These are phyloP conservation scores for Aureobasidium melanogenum DNA, from an alignment of 2,329 filamentous ascomycete species.

Conservation along the genomic window DNA sequence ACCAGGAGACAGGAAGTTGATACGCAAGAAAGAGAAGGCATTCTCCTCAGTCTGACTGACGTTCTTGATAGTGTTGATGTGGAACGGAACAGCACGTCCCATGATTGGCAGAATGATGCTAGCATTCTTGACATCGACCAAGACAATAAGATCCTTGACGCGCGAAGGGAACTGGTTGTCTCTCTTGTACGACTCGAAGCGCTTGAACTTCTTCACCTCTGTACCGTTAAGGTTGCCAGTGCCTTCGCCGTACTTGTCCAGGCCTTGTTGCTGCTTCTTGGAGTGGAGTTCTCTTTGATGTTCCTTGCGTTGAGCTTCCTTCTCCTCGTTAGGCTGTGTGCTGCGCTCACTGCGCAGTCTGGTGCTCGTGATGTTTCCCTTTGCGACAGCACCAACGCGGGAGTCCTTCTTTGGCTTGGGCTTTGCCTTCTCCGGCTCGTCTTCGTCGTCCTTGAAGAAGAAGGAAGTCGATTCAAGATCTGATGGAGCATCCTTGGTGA, in stretches of 20 bases:
- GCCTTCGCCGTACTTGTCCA: slow-evolving; percentile 77
- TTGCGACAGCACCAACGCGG: slow-evolving; percentile 76
- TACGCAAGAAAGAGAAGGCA: slow-evolving; percentile 85
- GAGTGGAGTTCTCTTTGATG: slow-evolving; percentile 83
- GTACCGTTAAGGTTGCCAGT: slow-evolving; percentile 77
- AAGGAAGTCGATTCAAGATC: slow-evolving; percentile 93
- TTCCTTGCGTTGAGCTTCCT: slow-evolving; percentile 75
- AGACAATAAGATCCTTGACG: slow-evolving; percentile 77
- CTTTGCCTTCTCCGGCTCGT: slow-evolving; percentile 78
- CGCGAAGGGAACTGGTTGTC: slow-evolving; percentile 84
- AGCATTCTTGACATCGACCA: slow-evolving; percentile 82
- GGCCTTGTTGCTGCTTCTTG: slow-evolving; percentile 84
- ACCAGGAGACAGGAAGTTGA: slow-evolving; percentile 95
- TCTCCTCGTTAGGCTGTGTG: slow-evolving; percentile 81
- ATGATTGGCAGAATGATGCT: slow-evolving; percentile 93
- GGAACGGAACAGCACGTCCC: slow-evolving; percentile 94
- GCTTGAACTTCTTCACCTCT: slow-evolving; percentile 97
- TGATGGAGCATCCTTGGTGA: slow-evolving; percentile 85
- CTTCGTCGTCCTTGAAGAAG: slow-evolving; percentile 88
- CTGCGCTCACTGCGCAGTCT: slow-evolving; percentile 83
- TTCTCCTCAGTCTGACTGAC: slow-evolving; percentile 96
- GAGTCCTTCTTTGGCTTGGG: slow-evolving; percentile 77
- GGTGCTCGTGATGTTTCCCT: slow-evolving; percentile 91
- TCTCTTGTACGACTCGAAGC: slow-evolving; percentile 97
- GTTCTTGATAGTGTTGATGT: slow-evolving; percentile 98